Conservation (phyloP, 140 eudicot genomes). For the Oenanthe javanica region DNA sequence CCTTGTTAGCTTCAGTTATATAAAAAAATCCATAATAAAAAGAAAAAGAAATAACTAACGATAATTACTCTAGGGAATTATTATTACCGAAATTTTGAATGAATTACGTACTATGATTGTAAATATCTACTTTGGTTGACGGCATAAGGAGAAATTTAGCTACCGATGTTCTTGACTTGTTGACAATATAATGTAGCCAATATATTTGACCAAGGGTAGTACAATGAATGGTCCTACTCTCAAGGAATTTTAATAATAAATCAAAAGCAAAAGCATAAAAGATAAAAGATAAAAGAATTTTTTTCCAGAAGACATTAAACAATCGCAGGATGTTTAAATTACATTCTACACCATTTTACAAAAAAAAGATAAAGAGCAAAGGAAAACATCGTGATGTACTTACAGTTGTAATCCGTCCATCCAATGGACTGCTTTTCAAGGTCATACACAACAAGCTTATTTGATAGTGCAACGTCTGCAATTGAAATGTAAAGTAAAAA, state of each 20-base stretch:
- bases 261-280: too few relatives aligned
- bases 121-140: neutral
- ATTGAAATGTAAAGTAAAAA: neutral
- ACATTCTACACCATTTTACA: neutral
- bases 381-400: conserved; percentile 20
- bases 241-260: neutral
- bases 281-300: neutral
- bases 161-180: neutral
- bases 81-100: too few relatives aligned
- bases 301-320: neutral
- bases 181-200: neutral
- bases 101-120: neutral
- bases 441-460: conserved; percentile 66
- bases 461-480: conserved; percentile 78
- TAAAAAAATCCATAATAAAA: neutral
- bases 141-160: neutral
- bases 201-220: neutral
- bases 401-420: conserved; percentile 74
- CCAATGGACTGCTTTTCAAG: conserved; percentile 72
- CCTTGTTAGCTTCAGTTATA: neutral
- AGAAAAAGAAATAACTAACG: too few relatives aligned
- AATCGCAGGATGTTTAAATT: neutral
- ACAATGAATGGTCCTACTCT: neutral
- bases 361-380: neutral
- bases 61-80: too few relatives aligned